Base-by-base conservation (phyloP, 768 basidiomycete genomes). In the Auricularia auricula-judae region DNA sequence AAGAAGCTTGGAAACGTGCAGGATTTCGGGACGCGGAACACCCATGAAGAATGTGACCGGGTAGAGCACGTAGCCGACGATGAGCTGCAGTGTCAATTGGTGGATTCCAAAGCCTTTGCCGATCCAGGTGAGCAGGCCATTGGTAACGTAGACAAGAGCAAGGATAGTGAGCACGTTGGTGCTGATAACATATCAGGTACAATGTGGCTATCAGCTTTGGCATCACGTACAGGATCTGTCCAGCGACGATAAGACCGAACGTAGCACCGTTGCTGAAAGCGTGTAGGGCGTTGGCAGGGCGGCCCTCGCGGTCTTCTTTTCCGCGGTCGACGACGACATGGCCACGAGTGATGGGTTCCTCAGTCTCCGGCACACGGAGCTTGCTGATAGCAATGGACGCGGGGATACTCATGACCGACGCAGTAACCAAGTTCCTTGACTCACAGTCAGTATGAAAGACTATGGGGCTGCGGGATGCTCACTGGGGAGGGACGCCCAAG, bases 381-480 rank as follows among this genome's bases (percentile, higher is more conserved):
- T 96, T 96, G 72, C 87, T 89, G 70, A 96, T 93, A 2, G 93
- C 84, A 72, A 96, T 94, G 14, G 92, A 93, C 0, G 93, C 94
- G 21, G 94, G 94, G 66, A 97, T 96, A 73, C 87, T 89, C 93
- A 96, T 96, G 65, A 95, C 88, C 7, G 91, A 92, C 4, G 93
- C 88, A 2, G 93, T 94, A 69, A 93, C 79, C 29, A 93, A 79
- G 71, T 89, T 93, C 35, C 64, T 67, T 44, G 16, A 23, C 4
- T n/a, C 16, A 34, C 12, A 21, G 12, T 4, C 23, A 23, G 36
- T 16, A 10, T 42, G 2, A 51, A 0, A 3, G 58, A n/a, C 36
- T 16, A 11, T 18, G 33, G 62, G 8, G 56, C 67, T 21, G 67
- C 29, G 66, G 33, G 72, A 69, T 35, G 70, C 67, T 42, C 67